A percentile compares a stretch with the other conserved stretches of the same genome.
Conservation (phyloP, 2,329 filamentous ascomycete genomes). For the Penicillium glabrum region DNA sequence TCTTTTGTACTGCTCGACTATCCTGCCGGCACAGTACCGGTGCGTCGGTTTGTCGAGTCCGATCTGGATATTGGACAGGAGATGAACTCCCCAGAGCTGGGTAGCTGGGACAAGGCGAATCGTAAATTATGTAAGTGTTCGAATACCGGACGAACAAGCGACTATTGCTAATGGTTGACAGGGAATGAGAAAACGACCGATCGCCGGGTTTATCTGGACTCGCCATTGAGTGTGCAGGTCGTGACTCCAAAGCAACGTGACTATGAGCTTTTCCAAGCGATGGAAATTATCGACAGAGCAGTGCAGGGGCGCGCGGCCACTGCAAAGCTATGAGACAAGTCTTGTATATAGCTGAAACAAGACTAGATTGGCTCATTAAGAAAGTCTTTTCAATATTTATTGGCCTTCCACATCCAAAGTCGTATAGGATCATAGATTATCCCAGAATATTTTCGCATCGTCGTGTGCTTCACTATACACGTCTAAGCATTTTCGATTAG, state of each 20-base stretch:
- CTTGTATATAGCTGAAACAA: too few relatives aligned
- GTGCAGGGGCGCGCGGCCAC: constrained; percentile 17
- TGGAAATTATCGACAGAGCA: constrained; percentile 53
- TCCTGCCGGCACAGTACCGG: constrained; percentile 58
- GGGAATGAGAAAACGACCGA: constrained; percentile 52
- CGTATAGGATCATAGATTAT: neutral
- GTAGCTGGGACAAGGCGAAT: constrained; percentile 63
- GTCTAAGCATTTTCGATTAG: too few relatives aligned
- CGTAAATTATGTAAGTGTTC: constrained; percentile 54
- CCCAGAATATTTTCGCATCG: constrained; percentile 19
- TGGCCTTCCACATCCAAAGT: neutral
- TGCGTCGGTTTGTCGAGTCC: constrained; percentile 48
- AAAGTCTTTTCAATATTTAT: too few relatives aligned
- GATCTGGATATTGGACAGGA: constrained; percentile 54
- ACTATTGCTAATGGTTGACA: constrained; percentile 13
- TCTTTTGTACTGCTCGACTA: constrained; percentile 64
- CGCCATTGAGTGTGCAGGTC: constrained; percentile 58
- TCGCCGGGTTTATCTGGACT: constrained; percentile 54
- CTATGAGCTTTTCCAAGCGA: constrained; percentile 52
- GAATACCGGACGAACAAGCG: neutral
- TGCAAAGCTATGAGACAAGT: neutral
- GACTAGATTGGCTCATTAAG: neutral
- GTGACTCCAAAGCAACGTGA: constrained; percentile 57
- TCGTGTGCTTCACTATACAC: too few relatives aligned
- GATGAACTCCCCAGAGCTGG: constrained; percentile 41